Percentiles rank a stretch among this genome's conserved stretches.
phyloP scores from a whole-genome alignment of 805 yeast genomes.

The Suhomyces emberorum region DNA sequence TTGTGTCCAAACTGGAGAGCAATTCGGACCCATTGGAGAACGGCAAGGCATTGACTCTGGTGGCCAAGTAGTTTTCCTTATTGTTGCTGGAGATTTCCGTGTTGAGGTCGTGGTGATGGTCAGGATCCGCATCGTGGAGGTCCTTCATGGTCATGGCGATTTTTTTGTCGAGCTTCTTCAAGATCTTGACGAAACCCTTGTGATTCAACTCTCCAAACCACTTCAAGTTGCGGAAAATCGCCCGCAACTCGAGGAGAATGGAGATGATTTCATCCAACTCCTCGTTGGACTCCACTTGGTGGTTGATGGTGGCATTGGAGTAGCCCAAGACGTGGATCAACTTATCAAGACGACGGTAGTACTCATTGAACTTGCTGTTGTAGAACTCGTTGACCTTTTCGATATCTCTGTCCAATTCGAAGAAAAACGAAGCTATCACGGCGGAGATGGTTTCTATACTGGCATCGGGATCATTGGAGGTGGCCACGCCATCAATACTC shows the following conservation, averaged over 20 bases:
- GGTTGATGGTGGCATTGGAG: conserved; percentile 18
- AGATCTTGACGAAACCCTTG: conserved; percentile 82
- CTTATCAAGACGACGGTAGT: conserved; percentile 62
- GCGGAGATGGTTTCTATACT: conserved; percentile 17
- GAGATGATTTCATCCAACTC: conserved; percentile 40
- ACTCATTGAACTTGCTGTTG: conserved; percentile 69
- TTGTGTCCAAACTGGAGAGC: conserved; percentile 47
- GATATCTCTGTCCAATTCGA: conserved; percentile 72
- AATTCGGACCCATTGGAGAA: conserved; percentile 73
- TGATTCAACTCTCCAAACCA: conserved; percentile 94
- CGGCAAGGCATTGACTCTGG: conserved; percentile 70
- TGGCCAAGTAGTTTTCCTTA: conserved; percentile 44
- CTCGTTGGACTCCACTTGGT: conserved; percentile 35
- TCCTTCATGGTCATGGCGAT: conserved; percentile 25
- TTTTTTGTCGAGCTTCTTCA: conserved; percentile 89
- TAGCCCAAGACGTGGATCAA: conserved; percentile 35
- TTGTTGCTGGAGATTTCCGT: conserved; percentile 30
- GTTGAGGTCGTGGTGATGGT: conserved; percentile 6
- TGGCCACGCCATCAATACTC: conserved; percentile 45
- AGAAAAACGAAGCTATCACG: conserved; percentile 67
- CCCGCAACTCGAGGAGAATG: conserved; percentile 71
- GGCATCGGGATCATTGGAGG: conserved; percentile 25
- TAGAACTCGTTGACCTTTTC: conserved; percentile 80
- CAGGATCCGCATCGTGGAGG: conserved; percentile 9
- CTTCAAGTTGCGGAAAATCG: conserved; percentile 75